Conservation (phyloP, 1,139 yeast species). For the Scheffersomyces insectosa region DNA sequence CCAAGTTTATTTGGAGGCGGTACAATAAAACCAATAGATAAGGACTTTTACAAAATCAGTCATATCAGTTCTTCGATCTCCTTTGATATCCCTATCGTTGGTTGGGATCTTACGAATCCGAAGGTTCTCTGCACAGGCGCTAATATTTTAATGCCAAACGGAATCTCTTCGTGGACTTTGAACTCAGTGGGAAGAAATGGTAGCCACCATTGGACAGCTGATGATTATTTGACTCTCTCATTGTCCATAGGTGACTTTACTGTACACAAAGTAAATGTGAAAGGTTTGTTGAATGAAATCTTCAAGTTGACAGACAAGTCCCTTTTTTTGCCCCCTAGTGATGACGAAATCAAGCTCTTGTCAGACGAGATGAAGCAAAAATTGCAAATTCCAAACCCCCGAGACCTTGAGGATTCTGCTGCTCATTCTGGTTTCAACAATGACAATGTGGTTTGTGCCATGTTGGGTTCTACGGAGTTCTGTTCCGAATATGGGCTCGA, state of each 20-base stretch:
- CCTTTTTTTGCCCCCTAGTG: conserved; percentile 7
- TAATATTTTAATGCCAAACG: conserved; percentile 29
- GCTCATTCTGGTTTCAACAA: conserved; percentile 23
- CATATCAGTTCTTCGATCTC: conserved; percentile 37
- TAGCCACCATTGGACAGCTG: conserved; percentile 15
- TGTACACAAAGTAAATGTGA: conserved; percentile 31
- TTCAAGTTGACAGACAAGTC: conserved; percentile 14
- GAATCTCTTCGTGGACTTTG: conserved; percentile 25
- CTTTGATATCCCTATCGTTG: conserved; percentile 24
- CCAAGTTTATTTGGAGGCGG: conserved; percentile 2
- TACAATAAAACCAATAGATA: conserved; percentile 1
- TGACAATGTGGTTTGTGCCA: conserved; percentile 35
- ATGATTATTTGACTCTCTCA: conserved; percentile 33
- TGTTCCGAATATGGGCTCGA: conserved; percentile 24
- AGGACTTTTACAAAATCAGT: conserved; percentile 17
- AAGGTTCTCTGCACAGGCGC: conserved; percentile 13
- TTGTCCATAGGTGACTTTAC: conserved; percentile 39
- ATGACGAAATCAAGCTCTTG: background rate
- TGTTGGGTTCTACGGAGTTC: conserved; percentile 23
- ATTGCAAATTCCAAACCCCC: conserved; percentile 4
- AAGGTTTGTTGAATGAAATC: conserved; percentile 28
- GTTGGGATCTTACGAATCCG: conserved; percentile 20
- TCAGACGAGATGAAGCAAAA: conserved; percentile 2
- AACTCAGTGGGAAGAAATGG: conserved; percentile 9
- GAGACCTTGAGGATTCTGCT: background rate